Evolutionary conservation across 1,284 basidiomycete genomes (phyloP).

Genomic region (Phellopilus nigrolimitatus): DNA sequence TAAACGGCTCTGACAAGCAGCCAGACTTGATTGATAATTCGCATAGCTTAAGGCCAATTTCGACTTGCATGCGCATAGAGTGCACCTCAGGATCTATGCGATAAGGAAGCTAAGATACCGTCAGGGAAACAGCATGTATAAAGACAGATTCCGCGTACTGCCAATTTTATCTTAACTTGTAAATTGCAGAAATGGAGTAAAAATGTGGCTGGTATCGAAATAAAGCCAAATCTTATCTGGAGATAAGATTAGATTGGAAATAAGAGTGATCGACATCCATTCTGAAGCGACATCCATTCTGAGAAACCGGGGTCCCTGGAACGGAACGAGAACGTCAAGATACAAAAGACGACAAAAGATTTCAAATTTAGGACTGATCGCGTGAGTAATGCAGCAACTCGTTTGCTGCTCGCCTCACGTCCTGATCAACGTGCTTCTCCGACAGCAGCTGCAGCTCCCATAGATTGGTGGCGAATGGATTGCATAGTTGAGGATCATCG

Average conservation of each 20-base stretch:
- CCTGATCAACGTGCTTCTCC: conserved; percentile 54
- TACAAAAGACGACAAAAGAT: not conserved
- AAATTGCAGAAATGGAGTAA: too few species aligned
- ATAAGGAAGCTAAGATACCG: too few species aligned
- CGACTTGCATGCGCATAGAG: too few species aligned
- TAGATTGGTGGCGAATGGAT: conserved; percentile 66
- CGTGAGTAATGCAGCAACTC: conserved; percentile 15
- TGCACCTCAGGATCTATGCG: too few species aligned
- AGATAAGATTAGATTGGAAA: conserved; percentile 2
- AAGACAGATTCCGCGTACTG: too few species aligned
- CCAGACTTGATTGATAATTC: too few species aligned
- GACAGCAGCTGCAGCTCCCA: conserved; percentile 65
- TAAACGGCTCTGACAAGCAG: too few species aligned
- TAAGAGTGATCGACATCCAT: conserved; percentile 14
- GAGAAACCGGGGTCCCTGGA: conserved; percentile 5
- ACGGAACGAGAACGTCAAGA: not conserved
- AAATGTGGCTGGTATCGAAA: not conserved
- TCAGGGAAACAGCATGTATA: too few species aligned
- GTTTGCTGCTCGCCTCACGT: conserved; percentile 26
- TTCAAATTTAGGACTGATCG: conserved; percentile 3
- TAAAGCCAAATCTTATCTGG: conserved; percentile 6
- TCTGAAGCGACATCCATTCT: conserved; percentile 7
- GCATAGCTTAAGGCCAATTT: too few species aligned
- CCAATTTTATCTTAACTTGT: too few species aligned
- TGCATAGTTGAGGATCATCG: conserved; percentile 81